Percentiles rank a stretch among this genome's conserved stretches.
phyloP scores from a whole-genome alignment of 805 yeast species.

The Saturnispora saitoi region DNA sequence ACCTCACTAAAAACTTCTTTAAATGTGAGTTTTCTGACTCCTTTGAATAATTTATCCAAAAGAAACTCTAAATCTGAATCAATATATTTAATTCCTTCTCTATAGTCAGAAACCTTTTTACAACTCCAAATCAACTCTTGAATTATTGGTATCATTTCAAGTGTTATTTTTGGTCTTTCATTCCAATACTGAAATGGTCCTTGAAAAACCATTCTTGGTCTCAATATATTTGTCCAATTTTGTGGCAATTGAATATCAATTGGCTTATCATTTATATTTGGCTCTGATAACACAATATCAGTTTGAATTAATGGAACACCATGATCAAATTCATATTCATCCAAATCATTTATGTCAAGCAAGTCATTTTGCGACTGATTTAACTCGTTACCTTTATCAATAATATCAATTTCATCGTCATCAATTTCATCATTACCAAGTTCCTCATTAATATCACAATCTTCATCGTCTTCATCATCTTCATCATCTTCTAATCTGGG shows the following conservation, averaged over 20 bases:
- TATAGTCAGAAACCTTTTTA: neutral
- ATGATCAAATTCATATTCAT: constrained; percentile 2
- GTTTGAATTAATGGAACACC: neutral
- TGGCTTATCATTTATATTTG: neutral
- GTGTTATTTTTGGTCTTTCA: neutral
- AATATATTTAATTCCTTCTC: constrained; percentile 2
- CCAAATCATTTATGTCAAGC: constrained; percentile 5
- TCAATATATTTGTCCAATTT: constrained; percentile 2
- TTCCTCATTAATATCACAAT: constrained; percentile 1
- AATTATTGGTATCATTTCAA: neutral
- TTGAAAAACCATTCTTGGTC: constrained; percentile 2
- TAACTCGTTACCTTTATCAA: constrained; percentile 9
- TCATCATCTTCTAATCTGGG: neutral
- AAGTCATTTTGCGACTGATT: neutral
- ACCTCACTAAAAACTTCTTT: constrained; percentile 3
- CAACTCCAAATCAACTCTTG: constrained; percentile 3
- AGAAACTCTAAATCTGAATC: constrained; percentile 6
- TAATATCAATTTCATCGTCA: constrained; percentile 11
- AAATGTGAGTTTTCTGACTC: constrained; percentile 3
- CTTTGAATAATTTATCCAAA: neutral
- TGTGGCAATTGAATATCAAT: neutral
- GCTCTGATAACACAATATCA: neutral
- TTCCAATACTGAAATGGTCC: constrained; percentile 2
- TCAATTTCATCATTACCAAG: constrained; percentile 17
- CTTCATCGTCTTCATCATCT: neutral